Base-by-base conservation (phyloP, 1,284 basidiomycete species). In the Sporisorium scitamineum region DNA sequence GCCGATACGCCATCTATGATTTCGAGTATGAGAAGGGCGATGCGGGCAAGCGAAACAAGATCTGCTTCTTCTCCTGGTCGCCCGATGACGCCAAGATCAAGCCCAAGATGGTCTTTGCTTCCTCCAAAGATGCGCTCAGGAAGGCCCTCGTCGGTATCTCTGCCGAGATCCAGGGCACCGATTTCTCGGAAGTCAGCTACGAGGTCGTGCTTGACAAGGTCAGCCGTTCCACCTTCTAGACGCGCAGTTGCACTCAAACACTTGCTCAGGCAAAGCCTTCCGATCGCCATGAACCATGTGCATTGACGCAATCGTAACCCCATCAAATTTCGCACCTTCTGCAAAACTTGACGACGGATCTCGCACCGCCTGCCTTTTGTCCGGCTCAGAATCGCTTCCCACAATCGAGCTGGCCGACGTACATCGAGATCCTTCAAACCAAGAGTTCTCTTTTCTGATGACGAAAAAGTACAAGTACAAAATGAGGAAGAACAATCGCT, bases 71-170 rank as follows among this genome's bases (percentile, higher is more conserved):
- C 87, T 90, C 91, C 65, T 99, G 96, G 90, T 90, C 92, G 26
- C 96, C 96, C 70, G 95, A 97, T 85, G 88, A 88, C 45, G 91
- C 94, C 57, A 93, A 91, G 88, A 89, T 97, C 87, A 95, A 92
- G 88, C 88, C 90, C 85, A 98, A 97, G 92, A 98, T 99, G 95
- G 85, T 97, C 81, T 94, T 90, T 87, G 93, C 96, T 45, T 92
- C 94, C 26, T 98, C 96, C 76, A 94, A 92, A 87, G 93, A 95
- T 47, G 93, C 92, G 13, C 87, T 99, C 66, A 90, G 91, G 85
- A 90, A 89, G 73, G 85, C 89, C 50, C 97, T 73, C 86, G 85
- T 89, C 20, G 93, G 93, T 51, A 89, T 94, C 78, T 88, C 89
- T 0, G 68, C 89, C 75, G 94, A 97, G 86, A 90, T 98, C 78